Evolutionary conservation across 495 filamentous ascomycete species (phyloP), one percentile per base, ranked within the genome.

Genomic region (Penicillium silybi): DNA sequence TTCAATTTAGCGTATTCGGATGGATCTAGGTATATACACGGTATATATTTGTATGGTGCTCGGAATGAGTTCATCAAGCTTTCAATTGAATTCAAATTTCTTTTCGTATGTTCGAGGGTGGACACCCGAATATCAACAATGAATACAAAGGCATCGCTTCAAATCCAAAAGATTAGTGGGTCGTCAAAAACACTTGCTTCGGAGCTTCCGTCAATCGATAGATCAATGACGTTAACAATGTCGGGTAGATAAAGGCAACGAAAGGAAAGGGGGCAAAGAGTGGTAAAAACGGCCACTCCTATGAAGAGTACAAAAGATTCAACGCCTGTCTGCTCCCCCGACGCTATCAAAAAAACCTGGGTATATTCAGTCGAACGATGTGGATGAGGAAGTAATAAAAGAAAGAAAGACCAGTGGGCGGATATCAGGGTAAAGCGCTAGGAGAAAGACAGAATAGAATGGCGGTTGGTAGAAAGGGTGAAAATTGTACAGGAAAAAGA

Each of bases 281-380:
- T 23, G 37, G 18, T 16, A 22, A 20, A 34, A 29, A 27, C 11
- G 15, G 9, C 11, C 20, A 43, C 7, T 10, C 17, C 7, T 26
- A 35, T 46, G 44, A 35, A 46, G 2, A 50, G 11, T 25, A 35
- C 26, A 45, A 19, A 47, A 22, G n/a, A 20, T 22, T 35, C 40
- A 51, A 51, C 48, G 29, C 48, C 48, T 37, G 41, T 29, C 41
- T 13, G 40, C 32, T 51, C 47, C 40, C 18, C 38, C 11, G 23
- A 46, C 20, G 29, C 37, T 43, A 20, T 32, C 32, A 55, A 44
- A 23, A 41, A 45, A 44, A 52, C 45, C 48, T 50, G 52, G 56
- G 52, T 54, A 55, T 51, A 59, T 59, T 25, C 40, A 49, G 22
- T 32, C 13, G 29, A 32, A 15, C 9, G 9, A 40, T 37, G 45